Conservation (phyloP, 768 basidiomycete genomes). For the Fomitopsis serialis region DNA sequence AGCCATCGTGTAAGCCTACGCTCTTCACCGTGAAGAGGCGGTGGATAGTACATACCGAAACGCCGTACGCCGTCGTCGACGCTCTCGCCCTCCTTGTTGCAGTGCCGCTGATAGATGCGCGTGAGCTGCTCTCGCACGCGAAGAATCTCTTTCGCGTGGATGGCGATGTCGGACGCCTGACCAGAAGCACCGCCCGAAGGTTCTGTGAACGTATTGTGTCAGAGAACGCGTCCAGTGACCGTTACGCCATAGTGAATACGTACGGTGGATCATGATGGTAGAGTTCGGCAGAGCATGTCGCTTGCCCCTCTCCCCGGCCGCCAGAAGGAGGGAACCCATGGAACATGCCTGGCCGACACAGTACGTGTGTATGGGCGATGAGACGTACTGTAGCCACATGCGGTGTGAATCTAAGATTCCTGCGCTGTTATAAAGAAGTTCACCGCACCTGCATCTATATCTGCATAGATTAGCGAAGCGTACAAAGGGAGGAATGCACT, state of each 20-base stretch:
- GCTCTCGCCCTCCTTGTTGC: conserved; percentile 60
- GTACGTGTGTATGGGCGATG: conserved; percentile 93
- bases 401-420: not conserved
- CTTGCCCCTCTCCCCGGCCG: conserved; percentile 87
- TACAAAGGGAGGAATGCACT: not conserved
- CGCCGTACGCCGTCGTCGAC: conserved; percentile 60
- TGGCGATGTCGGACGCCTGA: conserved; percentile 95
- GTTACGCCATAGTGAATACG: conserved; percentile 19
- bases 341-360: conserved; percentile 93
- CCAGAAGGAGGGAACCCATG: conserved; percentile 92
- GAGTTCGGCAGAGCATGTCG: conserved; percentile 90
- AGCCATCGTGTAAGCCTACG: not conserved
- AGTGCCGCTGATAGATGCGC: conserved; percentile 86
- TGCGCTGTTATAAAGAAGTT: not conserved
- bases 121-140: conserved; percentile 82
- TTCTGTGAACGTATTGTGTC: conserved; percentile 45
- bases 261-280: conserved; percentile 98
- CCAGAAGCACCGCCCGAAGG: conserved; percentile 95
- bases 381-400: conserved; percentile 56
- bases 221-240: not conserved
- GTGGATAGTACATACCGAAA: conserved; percentile 56
- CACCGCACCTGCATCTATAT: conserved; percentile 65
- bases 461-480: conserved; percentile 2
- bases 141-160: conserved; percentile 94
- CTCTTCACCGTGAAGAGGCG: conserved; percentile 8